Base-by-base conservation (phyloP, 1,284 basidiomycete species). In the Fomitiporia mediterranea region DNA sequence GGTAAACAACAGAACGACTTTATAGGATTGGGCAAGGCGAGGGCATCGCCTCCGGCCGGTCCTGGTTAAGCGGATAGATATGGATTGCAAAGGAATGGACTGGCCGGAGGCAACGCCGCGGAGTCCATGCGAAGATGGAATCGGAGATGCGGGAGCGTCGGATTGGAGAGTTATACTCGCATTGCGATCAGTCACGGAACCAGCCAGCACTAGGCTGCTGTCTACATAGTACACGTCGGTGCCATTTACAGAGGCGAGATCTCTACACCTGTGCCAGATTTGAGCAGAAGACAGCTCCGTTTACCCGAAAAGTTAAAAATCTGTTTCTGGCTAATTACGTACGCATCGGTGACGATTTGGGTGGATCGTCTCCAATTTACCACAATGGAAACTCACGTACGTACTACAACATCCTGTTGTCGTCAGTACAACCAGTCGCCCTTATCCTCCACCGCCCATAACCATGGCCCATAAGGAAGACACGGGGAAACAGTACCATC, bases 401-500 rank as follows among this genome's bases (percentile, higher is more conserved):
- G 9, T 7, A 23, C 42, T 27, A 7, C 42, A 13, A 43, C 42
- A 13, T 11, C 13, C 42, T 21, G 21, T 11, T 11, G 17, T 21
- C 42, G 27, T 19, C n/a, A 21, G 21, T 25, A 27, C 42, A 19
- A 7, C 42, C 13, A 13, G 9, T 13, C 21, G 9, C n/a, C 8
- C 19, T 7, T 19, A 19, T 43, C 39, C 2, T 17, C 8, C 13
- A 8, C 2, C 8, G 23, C 39, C 17, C n/a, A 8, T 42, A 5
- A 21, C 8, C 43, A 46, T 46, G 44, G 4, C 44, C 5, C 8
- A 27, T 23, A 46, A 46, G 25, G 44, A 46, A 28, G 81, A 83
- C 60, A 66, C 72, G 6, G 79, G 80, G 34, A 77, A 73, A 58
- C 57, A 63, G 0, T 84, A 85, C 61, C 80, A 78, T 63, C 78